Evolutionary conservation across 257 asterid genomes (phyloP).

Genomic region (Lycium ferocissimum): DNA sequence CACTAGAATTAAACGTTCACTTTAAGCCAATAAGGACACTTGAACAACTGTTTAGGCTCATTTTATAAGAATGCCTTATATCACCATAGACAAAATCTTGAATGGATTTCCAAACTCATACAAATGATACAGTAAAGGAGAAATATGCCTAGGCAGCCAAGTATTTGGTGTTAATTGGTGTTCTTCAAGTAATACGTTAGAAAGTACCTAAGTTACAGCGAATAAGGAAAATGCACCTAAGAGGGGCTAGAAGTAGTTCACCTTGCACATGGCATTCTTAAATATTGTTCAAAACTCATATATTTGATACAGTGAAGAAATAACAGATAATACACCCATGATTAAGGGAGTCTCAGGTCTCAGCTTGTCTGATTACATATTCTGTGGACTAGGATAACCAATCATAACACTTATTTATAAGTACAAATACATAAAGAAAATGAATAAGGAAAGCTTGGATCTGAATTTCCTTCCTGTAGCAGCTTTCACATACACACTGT

Average conservation of each 20-base stretch:
- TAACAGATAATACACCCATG: not conserved
- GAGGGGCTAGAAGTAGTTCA: not conserved
- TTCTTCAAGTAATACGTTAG: not conserved
- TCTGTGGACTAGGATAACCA: not conserved
- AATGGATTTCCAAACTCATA: conserved; percentile 1
- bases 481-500: not conserved
- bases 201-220: not conserved
- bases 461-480: not conserved
- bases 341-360: not conserved
- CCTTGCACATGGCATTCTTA: not conserved
- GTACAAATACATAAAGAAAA: not conserved
- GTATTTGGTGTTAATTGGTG: not conserved
- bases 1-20: not conserved
- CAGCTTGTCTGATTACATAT: not conserved
- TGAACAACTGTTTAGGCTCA: not conserved
- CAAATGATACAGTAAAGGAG: not conserved
- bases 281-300: not conserved
- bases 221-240: not conserved
- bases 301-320: not conserved
- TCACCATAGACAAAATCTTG: not conserved
- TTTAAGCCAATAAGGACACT: not conserved
- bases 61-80: not conserved
- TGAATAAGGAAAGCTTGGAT: not conserved
- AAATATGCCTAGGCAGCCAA: not conserved
- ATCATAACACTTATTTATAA: not conserved